These are phyloP conservation scores for Aureobasidium sp. DNA, from an alignment of 2,329 filamentous ascomycete species.

Conservation along the genomic window DNA sequence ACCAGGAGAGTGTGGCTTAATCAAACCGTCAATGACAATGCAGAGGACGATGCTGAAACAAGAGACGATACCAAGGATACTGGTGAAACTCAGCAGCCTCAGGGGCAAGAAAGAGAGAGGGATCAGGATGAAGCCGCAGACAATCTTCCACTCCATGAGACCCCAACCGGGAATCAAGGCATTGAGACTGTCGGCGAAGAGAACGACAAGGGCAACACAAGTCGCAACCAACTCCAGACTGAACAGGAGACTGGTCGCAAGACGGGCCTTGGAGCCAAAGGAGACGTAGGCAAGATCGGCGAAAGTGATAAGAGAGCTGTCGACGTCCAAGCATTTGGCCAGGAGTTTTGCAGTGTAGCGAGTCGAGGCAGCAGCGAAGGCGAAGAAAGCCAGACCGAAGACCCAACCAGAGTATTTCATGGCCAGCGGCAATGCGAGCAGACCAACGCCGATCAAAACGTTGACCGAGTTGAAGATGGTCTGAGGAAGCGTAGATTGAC, in stretches of 20 bases:
- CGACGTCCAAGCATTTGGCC: conserved; percentile 79
- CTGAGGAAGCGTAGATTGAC: conserved; percentile 90
- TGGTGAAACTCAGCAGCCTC: conserved; percentile 77
- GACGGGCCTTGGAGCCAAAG: conserved; percentile 71
- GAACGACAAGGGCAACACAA: conserved; percentile 78
- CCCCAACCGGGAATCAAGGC: conserved; percentile 64
- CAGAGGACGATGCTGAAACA: conserved; percentile 83
- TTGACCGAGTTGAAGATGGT: conserved; percentile 97
- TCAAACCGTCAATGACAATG: conserved; percentile 74
- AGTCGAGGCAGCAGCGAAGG: conserved; percentile 66
- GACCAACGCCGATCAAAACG: conserved; percentile 79
- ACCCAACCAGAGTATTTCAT: conserved; percentile 85
- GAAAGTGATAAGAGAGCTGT: conserved; percentile 81
- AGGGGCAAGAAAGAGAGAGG: conserved; percentile 80
- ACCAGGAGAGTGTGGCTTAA: conserved; percentile 70
- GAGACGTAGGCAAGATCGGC: conserved; percentile 88
- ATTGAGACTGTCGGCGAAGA: conserved; percentile 90
- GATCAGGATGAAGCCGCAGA: conserved; percentile 69
- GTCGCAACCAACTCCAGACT: conserved; percentile 78
- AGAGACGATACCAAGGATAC: conserved; percentile 82
- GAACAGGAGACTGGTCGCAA: conserved; percentile 78
- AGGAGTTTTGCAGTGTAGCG: conserved; percentile 78
- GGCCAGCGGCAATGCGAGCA: conserved; percentile 81
- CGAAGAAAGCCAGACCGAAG: conserved; percentile 65
- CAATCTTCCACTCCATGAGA: conserved; percentile 69